Conservation (phyloP, 345 rosid genomes). For the Dimocarpus longan region DNA sequence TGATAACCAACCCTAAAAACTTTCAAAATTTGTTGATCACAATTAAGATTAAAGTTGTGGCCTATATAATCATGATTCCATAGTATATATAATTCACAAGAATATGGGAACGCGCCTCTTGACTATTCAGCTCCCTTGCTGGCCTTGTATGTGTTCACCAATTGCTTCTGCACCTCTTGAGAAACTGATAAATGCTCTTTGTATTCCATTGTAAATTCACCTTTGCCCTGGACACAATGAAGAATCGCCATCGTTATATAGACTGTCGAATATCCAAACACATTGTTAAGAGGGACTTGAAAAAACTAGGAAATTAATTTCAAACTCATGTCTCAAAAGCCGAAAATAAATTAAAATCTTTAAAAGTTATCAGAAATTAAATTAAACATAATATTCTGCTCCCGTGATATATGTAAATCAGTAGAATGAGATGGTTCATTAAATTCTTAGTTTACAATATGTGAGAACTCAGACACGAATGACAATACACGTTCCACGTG, state of each 20-base stretch:
- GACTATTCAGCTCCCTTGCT: constrained; percentile 51
- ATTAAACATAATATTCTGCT: too few species aligned
- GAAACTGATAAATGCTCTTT: constrained; percentile 88
- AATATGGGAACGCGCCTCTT: neutral
- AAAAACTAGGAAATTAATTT: too few species aligned
- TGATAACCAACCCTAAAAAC: neutral
- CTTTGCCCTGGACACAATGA: constrained; percentile 65
- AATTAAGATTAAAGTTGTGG: neutral
- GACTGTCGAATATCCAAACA: too few species aligned
- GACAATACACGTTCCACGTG: too few species aligned
- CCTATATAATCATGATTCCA: neutral
- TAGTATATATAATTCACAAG: neutral
- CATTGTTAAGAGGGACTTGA: too few species aligned
- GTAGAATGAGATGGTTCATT: too few species aligned
- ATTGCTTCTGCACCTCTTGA: constrained; percentile 80
- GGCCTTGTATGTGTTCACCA: constrained; percentile 77
- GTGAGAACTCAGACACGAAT: too few species aligned
- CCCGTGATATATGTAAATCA: too few species aligned
- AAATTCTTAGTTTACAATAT: too few species aligned
- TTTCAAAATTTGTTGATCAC: neutral
- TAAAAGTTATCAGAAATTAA: too few species aligned
- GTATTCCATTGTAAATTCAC: constrained; percentile 99
- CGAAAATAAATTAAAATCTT: too few species aligned
- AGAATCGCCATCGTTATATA: neutral
- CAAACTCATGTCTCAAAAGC: too few species aligned